Conservation (phyloP, 208 protist species). For the Novymonas esmeraldas region DNA sequence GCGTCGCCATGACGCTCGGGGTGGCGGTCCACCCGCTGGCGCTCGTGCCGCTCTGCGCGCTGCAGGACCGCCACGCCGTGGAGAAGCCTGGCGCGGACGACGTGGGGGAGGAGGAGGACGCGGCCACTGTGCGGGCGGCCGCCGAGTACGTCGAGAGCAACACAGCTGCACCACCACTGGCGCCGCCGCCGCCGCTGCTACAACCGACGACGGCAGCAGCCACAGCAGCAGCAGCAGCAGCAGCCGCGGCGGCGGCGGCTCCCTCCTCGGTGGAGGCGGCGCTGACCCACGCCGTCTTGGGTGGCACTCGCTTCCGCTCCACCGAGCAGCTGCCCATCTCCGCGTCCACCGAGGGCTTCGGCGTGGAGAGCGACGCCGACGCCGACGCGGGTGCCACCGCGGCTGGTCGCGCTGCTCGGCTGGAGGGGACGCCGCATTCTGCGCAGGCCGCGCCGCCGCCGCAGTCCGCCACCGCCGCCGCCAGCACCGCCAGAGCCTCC, state of each 20-base stretch:
- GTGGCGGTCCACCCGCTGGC: conserved; percentile 22
- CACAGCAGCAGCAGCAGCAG: not conserved
- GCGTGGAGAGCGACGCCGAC: not conserved
- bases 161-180: not conserved
- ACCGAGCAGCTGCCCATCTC: not conserved
- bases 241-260: not conserved
- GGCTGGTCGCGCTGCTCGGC: too few relatives aligned
- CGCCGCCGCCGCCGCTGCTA: too few relatives aligned
- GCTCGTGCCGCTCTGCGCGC: conserved; percentile 24
- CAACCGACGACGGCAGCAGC: not conserved
- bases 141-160: too few relatives aligned
- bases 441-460: too few relatives aligned
- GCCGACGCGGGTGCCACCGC: not conserved
- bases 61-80: conserved; percentile 28
- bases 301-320: not conserved
- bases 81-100: not conserved
- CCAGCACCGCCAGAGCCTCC: not conserved
- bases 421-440: too few relatives aligned
- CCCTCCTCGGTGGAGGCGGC: not conserved
- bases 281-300: not conserved
- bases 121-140: not conserved
- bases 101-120: conserved; percentile 1
- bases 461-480: not conserved
- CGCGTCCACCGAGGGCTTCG: not conserved
- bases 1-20: conserved; percentile 36